These are phyloP conservation scores for Colletotrichum simmondsii DNA, from an alignment of 2,329 filamentous ascomycete genomes.

Conservation along the genomic window DNA sequence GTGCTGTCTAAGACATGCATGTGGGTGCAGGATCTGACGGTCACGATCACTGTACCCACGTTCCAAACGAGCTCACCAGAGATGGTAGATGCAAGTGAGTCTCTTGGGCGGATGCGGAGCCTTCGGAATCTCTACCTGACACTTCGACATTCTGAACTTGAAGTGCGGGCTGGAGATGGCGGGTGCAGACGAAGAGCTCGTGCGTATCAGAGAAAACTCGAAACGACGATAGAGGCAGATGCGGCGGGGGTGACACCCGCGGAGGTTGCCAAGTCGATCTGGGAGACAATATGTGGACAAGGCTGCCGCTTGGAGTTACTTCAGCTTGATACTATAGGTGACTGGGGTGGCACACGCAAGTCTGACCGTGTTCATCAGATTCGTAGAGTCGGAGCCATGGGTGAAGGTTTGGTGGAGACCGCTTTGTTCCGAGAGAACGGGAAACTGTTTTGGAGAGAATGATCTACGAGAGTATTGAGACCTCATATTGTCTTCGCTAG, in stretches of 20 bases:
- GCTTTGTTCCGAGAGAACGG: neutral
- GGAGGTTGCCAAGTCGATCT: neutral
- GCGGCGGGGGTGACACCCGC: neutral
- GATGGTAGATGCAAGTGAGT: neutral
- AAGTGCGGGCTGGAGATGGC: neutral
- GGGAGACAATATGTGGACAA: constrained; percentile 1
- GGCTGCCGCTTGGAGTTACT: constrained; percentile 4
- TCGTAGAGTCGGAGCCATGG: neutral
- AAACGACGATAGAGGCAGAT: neutral
- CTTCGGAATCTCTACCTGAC: constrained; percentile 3
- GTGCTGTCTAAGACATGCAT: neutral
- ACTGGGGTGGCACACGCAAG: neutral
- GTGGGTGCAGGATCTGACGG: neutral
- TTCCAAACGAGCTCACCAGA: neutral
- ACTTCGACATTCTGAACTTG: neutral
- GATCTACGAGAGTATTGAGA: neutral
- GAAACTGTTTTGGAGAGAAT: neutral
- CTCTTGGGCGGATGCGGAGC: neutral
- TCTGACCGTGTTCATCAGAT: constrained; percentile 1
- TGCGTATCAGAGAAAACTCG: neutral
- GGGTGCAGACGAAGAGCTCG: constrained; percentile 2
- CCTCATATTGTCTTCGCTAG: neutral
- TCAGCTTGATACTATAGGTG: neutral
- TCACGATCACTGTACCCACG: neutral
- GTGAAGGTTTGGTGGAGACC: neutral